Base-by-base conservation (phyloP, 345 rosid genomes). In the Murraya koenigii region DNA sequence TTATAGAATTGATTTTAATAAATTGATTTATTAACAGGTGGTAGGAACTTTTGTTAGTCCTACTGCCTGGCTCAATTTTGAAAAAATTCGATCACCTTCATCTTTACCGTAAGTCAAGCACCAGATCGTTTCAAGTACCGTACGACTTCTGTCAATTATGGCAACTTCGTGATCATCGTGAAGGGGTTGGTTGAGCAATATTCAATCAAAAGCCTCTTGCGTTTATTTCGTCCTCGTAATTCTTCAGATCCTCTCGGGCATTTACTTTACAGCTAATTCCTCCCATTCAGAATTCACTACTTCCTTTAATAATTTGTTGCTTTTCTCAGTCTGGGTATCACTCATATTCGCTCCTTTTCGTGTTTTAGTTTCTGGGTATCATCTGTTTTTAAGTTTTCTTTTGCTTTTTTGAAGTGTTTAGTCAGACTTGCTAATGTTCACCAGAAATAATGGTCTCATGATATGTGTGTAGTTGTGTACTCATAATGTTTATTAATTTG, bases 211-310 rank as follows among this genome's bases (percentile, higher is more conserved):
- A 20, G 91, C 98, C 22, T 83, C 99, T 68, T 86, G 89, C 66
- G 74, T 92, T 54, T 94, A 87, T 86, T 95, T 94, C 90, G 69
- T 93, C 77, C 86, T 93, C 44, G 90, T 95, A 80, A 72, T 95
- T 47, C 88, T 95, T 54, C 99, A 95, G 90, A 84, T 93, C 88
- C 99, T 79, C 93, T 93, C 91, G 89, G 97, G 98, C 92, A 82
- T 13, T 23, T 5, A 6, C 8, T 22, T 22, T 22, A 20, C 22
- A 32, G n/a, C 33, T 9, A 1, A 32, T 6, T 39, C 15, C 17
- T 66, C 47, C 6, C 5, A 4, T 58, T 59, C 33, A 32, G 64
- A 44, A 14, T 61, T 62, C 75, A 13, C 25, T 8, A 32, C 26
- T 36, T 41, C 38, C 10, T 56, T 72, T 13, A n/a, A n/a, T n/a